phyloP scores from a whole-genome alignment of 2,329 filamentous ascomycete species.

The Corniculantispora saksenae region DNA sequence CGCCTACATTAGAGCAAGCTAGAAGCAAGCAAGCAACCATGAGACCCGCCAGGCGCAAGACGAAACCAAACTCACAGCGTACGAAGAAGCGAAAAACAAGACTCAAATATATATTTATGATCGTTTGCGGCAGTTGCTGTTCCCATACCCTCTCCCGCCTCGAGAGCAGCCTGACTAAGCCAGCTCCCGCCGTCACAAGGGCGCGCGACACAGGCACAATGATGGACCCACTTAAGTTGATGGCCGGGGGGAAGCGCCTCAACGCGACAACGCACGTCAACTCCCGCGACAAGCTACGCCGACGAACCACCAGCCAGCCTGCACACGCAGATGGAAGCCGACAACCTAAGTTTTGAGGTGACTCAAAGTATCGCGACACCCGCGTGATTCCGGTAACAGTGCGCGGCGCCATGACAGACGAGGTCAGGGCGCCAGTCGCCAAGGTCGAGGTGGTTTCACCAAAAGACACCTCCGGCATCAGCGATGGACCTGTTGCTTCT shows the following conservation, averaged over 20 bases:
- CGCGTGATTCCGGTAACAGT: not conserved
- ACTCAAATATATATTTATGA: not conserved
- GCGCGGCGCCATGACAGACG: slow-evolving; percentile 24
- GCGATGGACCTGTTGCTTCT: slow-evolving; percentile 24
- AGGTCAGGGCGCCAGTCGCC: slow-evolving; percentile 24
- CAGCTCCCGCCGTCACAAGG: not conserved
- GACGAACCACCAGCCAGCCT: not conserved
- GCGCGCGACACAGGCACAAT: not conserved
- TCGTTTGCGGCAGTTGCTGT: not conserved
- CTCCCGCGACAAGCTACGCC: not conserved
- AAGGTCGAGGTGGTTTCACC: slow-evolving; percentile 38
- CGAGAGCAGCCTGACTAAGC: not conserved
- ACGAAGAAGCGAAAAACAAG: too few species aligned
- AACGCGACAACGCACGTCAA: slow-evolving; percentile 8
- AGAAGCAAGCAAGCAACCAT: too few species aligned
- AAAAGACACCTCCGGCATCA: slow-evolving; percentile 34
- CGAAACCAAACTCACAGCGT: too few species aligned
- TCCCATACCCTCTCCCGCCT: not conserved
- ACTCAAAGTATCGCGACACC: not conserved
- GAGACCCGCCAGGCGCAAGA: too few species aligned
- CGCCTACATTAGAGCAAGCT: too few species aligned
- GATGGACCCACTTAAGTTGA: slow-evolving; percentile 2
- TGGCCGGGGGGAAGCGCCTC: not conserved
- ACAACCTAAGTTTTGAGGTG: not conserved
- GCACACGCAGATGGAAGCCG: not conserved